Evolutionary conservation across 495 filamentous ascomycete species (phyloP).

Genomic region (Neurospora sp.): DNA sequence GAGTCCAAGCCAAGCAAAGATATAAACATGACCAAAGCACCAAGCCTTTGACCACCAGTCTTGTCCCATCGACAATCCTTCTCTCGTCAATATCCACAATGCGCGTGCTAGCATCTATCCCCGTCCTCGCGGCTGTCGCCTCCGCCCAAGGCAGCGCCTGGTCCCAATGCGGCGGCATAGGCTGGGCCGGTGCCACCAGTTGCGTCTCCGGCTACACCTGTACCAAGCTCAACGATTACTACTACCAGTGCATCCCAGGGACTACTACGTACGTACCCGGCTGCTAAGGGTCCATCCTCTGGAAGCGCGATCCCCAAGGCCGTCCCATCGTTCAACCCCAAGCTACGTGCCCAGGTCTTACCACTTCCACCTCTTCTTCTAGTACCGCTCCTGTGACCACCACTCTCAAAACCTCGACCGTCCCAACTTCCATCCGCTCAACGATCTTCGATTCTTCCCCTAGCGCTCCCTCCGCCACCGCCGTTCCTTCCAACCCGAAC

Average conservation of each 20-base stretch:
- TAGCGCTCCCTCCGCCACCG: conserved; percentile 15
- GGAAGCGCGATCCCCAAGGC: not conserved
- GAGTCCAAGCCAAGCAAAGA: not conserved
- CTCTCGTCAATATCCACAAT: conserved; percentile 1
- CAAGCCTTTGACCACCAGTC: not conserved
- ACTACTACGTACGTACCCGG: conserved; percentile 9
- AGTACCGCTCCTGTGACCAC: conserved; percentile 2
- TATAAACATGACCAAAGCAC: not conserved
- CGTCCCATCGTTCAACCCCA: conserved; percentile 1
- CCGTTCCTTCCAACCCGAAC: conserved; percentile 22
- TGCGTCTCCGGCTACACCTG: conserved; percentile 11
- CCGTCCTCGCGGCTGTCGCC: conserved; percentile 5
- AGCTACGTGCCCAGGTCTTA: conserved; percentile 4
- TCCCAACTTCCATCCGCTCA: conserved; percentile 1
- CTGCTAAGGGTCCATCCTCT: not conserved
- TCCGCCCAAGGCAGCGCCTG: conserved; percentile 15
- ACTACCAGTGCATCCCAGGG: not conserved
- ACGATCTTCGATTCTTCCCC: not conserved
- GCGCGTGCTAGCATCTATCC: conserved; percentile 7
- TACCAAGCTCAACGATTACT: conserved; percentile 1
- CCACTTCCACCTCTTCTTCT: conserved; percentile 9
- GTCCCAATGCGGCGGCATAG: conserved; percentile 12
- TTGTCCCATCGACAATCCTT: not conserved
- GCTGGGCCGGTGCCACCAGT: conserved; percentile 1
- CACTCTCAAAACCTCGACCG: not conserved